A percentile compares a stretch with the other conserved stretches of the same genome.
phyloP scores from a whole-genome alignment of 352 stramenopile genomes.

The Globisporangium carolinianum region DNA sequence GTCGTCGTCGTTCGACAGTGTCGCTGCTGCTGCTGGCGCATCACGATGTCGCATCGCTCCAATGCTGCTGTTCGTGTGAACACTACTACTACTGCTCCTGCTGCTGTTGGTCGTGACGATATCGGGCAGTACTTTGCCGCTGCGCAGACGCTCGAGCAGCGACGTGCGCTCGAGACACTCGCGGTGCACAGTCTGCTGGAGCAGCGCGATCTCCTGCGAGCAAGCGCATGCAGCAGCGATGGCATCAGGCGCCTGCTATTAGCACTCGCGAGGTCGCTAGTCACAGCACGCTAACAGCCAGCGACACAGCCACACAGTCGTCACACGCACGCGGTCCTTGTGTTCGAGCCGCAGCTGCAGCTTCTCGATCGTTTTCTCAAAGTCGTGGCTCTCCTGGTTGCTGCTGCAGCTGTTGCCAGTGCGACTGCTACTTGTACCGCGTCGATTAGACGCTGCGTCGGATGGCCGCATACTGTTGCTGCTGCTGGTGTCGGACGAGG shows the following conservation, averaged over 20 bases:
- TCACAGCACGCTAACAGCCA: not conserved
- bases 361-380: conserved; percentile 34
- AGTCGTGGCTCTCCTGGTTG: conserved; percentile 44
- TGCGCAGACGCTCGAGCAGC: conserved; percentile 64
- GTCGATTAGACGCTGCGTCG: not conserved
- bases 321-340: conserved; percentile 38
- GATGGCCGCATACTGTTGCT: too few relatives aligned
- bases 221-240: not conserved
- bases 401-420: not conserved
- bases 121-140: conserved; percentile 60
- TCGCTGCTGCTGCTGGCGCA: not conserved
- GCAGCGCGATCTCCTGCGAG: conserved; percentile 55
- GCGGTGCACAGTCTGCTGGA: conserved; percentile 78
- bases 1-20: not conserved
- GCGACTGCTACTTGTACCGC: conserved; percentile 3
- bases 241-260: too few relatives aligned
- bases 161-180: conserved; percentile 79
- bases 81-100: too few relatives aligned
- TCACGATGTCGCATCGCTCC: too few relatives aligned
- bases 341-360: conserved; percentile 33
- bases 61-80: not conserved
- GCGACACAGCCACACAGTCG: too few relatives aligned
- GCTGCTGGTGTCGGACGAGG: too few relatives aligned
- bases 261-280: not conserved
- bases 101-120: conserved; percentile 2